These are phyloP conservation scores for Fusarium siculi DNA, from an alignment of 2,329 filamentous ascomycete species.

Conservation along the genomic window DNA sequence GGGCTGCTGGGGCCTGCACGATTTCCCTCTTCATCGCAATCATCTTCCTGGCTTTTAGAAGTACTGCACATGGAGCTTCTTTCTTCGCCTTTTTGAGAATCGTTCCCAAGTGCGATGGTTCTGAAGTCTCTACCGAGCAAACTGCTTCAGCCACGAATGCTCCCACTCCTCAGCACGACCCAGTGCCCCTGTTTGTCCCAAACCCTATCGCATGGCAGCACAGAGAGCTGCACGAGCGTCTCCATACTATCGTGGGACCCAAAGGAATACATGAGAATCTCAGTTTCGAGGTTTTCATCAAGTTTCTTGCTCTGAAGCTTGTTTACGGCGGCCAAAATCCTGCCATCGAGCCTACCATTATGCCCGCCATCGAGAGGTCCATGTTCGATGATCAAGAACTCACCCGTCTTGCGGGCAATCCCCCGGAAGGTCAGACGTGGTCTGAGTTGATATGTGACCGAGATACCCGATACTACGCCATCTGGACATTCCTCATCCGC, in stretches of 20 bases:
- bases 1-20: neutral
- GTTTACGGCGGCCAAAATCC: too few relatives aligned
- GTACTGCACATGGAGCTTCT: neutral
- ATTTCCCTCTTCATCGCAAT: neutral
- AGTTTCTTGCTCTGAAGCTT: too few relatives aligned
- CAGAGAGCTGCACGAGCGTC: too few relatives aligned
- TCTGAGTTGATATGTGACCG: neutral
- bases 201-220: too few relatives aligned
- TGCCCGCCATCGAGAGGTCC: neutral
- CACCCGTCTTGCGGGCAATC: neutral
- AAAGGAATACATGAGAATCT: too few relatives aligned
- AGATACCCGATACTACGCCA: neutral
- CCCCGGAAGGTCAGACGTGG: neutral
- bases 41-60: neutral
- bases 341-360: too few relatives aligned
- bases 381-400: neutral
- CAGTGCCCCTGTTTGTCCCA: too few relatives aligned
- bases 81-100: neutral
- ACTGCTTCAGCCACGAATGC: accelerated
- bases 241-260: too few relatives aligned
- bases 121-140: neutral
- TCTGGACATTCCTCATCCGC: neutral
- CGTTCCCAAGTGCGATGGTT: too few relatives aligned
- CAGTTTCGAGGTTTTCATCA: too few relatives aligned
- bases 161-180: too few relatives aligned